Evolutionary conservation across 2,329 filamentous ascomycete genomes (phyloP).

Genomic region (Sclerotinia minor): DNA sequence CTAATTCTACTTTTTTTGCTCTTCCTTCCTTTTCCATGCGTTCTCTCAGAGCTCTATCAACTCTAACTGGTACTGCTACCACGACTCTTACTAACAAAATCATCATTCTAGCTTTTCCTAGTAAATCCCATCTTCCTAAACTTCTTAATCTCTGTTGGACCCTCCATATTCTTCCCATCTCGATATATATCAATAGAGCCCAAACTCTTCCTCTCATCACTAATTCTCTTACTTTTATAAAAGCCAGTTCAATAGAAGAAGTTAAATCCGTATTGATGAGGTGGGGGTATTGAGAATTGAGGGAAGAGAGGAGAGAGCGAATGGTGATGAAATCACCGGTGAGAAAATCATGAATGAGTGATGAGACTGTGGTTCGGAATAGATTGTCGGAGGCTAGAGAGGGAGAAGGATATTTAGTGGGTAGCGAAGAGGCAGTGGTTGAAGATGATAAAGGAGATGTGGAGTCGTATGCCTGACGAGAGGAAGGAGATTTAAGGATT

Average conservation of each 20-base stretch:
- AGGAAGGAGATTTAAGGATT: slow-evolving; percentile 44
- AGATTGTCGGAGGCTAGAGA: not conserved
- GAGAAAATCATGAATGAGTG: slow-evolving; percentile 45
- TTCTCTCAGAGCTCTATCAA: slow-evolving; percentile 44
- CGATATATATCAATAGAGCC: slow-evolving; percentile 45
- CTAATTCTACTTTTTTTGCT: slow-evolving; percentile 43
- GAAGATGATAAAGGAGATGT: slow-evolving; percentile 41
- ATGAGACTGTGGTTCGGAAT: slow-evolving; percentile 44
- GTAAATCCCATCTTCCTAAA: slow-evolving; percentile 44
- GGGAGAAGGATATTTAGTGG: slow-evolving; percentile 42
- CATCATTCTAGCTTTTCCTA: slow-evolving; percentile 43
- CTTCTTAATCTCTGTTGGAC: slow-evolving; percentile 44
- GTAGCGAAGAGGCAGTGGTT: slow-evolving; percentile 42
- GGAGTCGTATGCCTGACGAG: slow-evolving; percentile 44
- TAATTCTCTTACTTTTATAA: slow-evolving; percentile 43
- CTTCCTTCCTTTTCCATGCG: slow-evolving; percentile 44
- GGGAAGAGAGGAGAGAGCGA: slow-evolving; percentile 41
- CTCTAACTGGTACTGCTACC: slow-evolving; percentile 45
- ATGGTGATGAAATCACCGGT: slow-evolving; percentile 45
- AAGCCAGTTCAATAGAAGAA: slow-evolving; percentile 43
- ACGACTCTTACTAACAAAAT: slow-evolving; percentile 45
- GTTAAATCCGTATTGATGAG: slow-evolving; percentile 44
- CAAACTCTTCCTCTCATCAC: slow-evolving; percentile 45
- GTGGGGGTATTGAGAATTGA: slow-evolving; percentile 44
- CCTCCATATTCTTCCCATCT: slow-evolving; percentile 44